These are phyloP conservation scores for Begonia masoniana DNA, from an alignment of 306 rosid genomes.

Conservation along the genomic window DNA sequence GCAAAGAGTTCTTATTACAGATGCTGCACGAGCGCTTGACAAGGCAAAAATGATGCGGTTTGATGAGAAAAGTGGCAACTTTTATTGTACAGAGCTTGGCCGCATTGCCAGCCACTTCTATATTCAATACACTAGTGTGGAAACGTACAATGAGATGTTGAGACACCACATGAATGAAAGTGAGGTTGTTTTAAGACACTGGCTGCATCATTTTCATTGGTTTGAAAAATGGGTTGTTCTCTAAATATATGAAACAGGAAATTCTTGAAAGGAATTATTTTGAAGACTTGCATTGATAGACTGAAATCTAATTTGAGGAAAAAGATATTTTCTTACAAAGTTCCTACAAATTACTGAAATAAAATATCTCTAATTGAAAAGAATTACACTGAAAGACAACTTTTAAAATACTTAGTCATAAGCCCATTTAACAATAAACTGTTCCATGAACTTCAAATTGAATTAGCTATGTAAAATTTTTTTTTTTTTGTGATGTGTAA, in stretches of 20 bases:
- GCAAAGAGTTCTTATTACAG: constrained; percentile 81
- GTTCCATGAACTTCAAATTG: too few relatives aligned
- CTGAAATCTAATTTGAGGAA: too few relatives aligned
- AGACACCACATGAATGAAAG: constrained; percentile 86
- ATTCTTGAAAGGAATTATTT: too few relatives aligned
- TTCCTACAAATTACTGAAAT: too few relatives aligned
- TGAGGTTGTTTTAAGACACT: constrained; percentile 41
- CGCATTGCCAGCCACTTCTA: constrained; percentile 99
- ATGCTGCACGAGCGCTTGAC: constrained; percentile 95
- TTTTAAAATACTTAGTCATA: too few relatives aligned
- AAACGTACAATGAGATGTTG: constrained; percentile 90
- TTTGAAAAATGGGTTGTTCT: not conserved
- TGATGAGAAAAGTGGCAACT: constrained; percentile 98
- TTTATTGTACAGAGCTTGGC: constrained; percentile 98
- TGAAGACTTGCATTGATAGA: too few relatives aligned
- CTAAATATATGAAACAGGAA: too few relatives aligned
- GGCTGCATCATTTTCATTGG: not conserved
- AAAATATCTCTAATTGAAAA: too few relatives aligned
- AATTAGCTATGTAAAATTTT: too few relatives aligned
- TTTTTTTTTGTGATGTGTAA: constrained; percentile 13
- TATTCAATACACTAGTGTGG: constrained; percentile 93
- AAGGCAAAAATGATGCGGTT: constrained; percentile 98
- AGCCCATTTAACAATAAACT: too few relatives aligned
- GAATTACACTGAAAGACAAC: too few relatives aligned
- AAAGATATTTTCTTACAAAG: too few relatives aligned